phyloP scores from a whole-genome alignment of 2,329 filamentous ascomycete genomes.

The Zopfia rhizophila region DNA sequence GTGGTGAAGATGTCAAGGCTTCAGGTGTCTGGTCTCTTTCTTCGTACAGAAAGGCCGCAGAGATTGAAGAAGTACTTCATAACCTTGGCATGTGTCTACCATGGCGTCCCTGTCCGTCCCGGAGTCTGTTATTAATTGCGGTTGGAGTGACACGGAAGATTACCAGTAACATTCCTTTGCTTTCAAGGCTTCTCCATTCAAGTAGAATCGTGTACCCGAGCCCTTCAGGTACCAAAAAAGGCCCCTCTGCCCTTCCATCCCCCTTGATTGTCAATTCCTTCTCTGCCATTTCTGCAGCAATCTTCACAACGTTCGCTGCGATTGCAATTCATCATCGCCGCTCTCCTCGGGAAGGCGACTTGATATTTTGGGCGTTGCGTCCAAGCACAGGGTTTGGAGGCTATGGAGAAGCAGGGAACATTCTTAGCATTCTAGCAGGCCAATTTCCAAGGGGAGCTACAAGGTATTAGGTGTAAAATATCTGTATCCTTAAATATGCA shows the following conservation, averaged over 20 bases:
- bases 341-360: conserved; percentile 41
- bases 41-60: conserved; percentile 2
- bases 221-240: conserved; percentile 16
- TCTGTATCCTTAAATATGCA: conserved; percentile 20
- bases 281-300: conserved; percentile 30
- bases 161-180: conserved; percentile 32
- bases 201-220: conserved; percentile 19
- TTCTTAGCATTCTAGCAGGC: conserved; percentile 41
- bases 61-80: not conserved
- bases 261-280: conserved; percentile 38
- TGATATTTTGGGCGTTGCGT: conserved; percentile 49
- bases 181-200: conserved; percentile 32
- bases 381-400: conserved; percentile 27
- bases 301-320: conserved; percentile 35
- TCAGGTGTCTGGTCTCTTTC: conserved; percentile 43
- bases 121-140: not conserved
- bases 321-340: conserved; percentile 45
- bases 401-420: conserved; percentile 44
- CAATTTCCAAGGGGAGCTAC: conserved; percentile 32
- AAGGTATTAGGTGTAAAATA: no score
- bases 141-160: conserved; percentile 30
- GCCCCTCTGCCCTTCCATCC: conserved; percentile 40
- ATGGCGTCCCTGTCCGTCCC: conserved; percentile 31
- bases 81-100: conserved; percentile 27
- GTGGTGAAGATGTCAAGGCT: conserved; percentile 31